These are phyloP conservation scores for Epichloe baconii DNA, from an alignment of 2,329 filamentous ascomycete genomes.

Conservation along the genomic window DNA sequence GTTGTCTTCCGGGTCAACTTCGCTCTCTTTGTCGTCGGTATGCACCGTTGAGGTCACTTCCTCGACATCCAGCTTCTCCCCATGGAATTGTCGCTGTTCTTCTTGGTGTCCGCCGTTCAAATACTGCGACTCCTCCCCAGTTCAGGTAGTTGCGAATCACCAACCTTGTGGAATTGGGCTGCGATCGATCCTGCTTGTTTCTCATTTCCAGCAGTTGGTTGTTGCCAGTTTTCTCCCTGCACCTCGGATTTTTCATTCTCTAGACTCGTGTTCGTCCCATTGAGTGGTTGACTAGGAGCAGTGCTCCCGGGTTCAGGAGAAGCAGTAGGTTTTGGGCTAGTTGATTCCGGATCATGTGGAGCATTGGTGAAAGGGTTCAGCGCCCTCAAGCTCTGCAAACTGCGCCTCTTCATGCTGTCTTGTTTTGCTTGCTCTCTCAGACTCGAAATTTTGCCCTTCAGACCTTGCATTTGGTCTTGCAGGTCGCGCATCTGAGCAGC, in stretches of 20 bases:
- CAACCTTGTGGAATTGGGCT: conserved; percentile 1
- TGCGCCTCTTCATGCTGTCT: conserved; percentile 65
- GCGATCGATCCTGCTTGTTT: neutral
- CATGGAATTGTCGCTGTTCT: neutral
- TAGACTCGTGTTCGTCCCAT: neutral
- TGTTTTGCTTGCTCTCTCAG: conserved; percentile 67
- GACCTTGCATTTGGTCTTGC: conserved; percentile 72
- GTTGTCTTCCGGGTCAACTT: conserved; percentile 10
- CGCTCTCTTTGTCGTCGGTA: conserved; percentile 13
- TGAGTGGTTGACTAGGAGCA: neutral
- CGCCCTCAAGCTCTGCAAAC: conserved; percentile 60
- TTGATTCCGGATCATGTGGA: conserved; percentile 18
- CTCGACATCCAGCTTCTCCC: neutral
- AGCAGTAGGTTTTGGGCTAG: conserved; percentile 9
- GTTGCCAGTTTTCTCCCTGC: neutral
- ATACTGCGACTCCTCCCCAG: neutral
- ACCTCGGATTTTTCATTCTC: neutral
- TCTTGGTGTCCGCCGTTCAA: neutral
- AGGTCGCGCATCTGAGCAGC: conserved; percentile 60
- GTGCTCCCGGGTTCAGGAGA: conserved; percentile 8
- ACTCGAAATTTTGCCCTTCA: conserved; percentile 74
- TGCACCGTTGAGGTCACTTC: conserved; percentile 1
- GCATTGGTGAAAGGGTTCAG: conserved; percentile 71
- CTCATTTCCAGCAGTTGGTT: conserved; percentile 7
- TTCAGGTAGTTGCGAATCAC: neutral